Evolutionary conservation across 192 early-diverging fungal species (phyloP).

Genomic region (Umbelopsis ramanniana): DNA sequence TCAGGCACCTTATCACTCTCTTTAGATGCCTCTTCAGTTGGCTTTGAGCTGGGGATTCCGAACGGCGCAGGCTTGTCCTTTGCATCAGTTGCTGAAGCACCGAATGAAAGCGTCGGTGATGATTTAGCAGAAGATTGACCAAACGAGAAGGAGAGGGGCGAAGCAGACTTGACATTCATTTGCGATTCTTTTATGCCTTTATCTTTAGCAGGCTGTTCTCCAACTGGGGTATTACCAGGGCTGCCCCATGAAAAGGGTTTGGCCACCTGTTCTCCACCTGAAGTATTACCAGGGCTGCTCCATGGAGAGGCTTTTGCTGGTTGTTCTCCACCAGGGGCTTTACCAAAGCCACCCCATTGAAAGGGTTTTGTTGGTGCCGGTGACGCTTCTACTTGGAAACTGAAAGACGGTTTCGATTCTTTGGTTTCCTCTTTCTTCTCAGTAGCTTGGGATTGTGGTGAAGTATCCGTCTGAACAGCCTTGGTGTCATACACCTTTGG

Average conservation of each 20-base stretch:
- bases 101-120: no score
- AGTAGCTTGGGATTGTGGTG: no score
- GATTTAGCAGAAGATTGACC: not conserved
- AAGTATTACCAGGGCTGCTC: not conserved
- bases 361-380: not conserved
- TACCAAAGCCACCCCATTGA: not conserved
- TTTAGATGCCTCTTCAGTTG: no score
- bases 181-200: not conserved
- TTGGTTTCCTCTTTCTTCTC: no score
- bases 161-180: not conserved
- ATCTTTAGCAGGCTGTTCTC: not conserved
- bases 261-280: not conserved
- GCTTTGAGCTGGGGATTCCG: no score
- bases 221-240: not conserved
- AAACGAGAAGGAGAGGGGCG: not conserved
- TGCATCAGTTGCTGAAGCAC: no score
- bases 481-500: not conserved
- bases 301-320: not conserved
- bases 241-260: not conserved
- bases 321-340: not conserved
- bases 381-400: not conserved
- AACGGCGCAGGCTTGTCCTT: no score
- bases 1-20: no score
- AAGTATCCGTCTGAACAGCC: not conserved
- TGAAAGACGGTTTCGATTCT: no score